Conservation (phyloP, 2,329 filamentous ascomycete species). For the Gremmenia infestans region DNA sequence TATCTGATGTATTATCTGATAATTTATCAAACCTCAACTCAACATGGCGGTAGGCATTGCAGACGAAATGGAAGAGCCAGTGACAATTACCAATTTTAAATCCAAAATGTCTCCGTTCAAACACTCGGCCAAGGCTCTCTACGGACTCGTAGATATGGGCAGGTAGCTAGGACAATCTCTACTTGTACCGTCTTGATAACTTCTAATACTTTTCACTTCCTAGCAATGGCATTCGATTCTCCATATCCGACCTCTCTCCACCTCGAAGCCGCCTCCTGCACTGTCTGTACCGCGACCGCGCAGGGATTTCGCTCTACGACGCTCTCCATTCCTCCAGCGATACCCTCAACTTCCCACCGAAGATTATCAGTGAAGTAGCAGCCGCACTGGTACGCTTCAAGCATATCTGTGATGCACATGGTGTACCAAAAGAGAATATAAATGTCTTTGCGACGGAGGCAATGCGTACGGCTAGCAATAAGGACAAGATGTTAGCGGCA, state of each 20-base stretch:
- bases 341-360: conserved; percentile 40
- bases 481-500: conserved; percentile 57
- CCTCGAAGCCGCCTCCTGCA: conserved; percentile 66
- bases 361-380: conserved; percentile 62
- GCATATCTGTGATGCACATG: conserved; percentile 62
- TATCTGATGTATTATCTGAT: background rate
- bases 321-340: conserved; percentile 54
- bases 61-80: conserved; percentile 18
- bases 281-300: conserved; percentile 73
- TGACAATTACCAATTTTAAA: conserved; percentile 29
- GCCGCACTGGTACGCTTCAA: conserved; percentile 65
- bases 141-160: conserved; percentile 33
- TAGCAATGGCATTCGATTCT: conserved; percentile 91
- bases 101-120: conserved; percentile 24
- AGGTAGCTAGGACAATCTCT: conserved; percentile 22
- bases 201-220: conserved; percentile 7
- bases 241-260: conserved; percentile 74
- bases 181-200: background rate
- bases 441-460: conserved; percentile 84
- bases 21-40: background rate
- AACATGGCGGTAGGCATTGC: conserved; percentile 11
- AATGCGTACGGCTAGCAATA: conserved; percentile 75
- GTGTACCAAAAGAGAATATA: conserved; percentile 60
- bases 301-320: conserved; percentile 81
- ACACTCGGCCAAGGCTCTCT: conserved; percentile 21